phyloP scores from a whole-genome alignment of 2,329 filamentous ascomycete species.

The Plenodomus lindquistii region DNA sequence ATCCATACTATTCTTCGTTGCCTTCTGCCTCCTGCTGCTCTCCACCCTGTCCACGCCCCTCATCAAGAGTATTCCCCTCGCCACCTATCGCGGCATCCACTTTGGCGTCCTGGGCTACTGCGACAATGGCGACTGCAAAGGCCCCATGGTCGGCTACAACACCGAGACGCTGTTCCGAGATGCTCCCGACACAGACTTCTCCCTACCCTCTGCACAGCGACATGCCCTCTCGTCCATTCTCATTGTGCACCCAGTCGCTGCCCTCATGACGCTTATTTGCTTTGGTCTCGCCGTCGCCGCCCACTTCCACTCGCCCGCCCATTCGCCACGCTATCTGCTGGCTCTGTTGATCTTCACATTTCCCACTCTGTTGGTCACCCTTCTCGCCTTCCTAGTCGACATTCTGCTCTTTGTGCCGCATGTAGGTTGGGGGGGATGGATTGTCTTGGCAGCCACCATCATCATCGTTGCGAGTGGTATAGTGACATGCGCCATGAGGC shows the following conservation, averaged over 20 bases:
- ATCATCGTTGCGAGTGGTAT: conserved; percentile 80
- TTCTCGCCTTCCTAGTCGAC: conserved; percentile 90
- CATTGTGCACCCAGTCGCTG: conserved; percentile 89
- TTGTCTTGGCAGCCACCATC: conserved; percentile 87
- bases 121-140: conserved; percentile 65
- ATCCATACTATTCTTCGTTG: conserved; percentile 79
- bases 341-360: conserved; percentile 83
- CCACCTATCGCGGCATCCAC: conserved; percentile 72
- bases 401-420: conserved; percentile 94
- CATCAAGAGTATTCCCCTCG: conserved; percentile 81
- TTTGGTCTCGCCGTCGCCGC: conserved; percentile 77
- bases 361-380: conserved; percentile 78
- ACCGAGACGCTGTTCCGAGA: conserved; percentile 65
- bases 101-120: conserved; percentile 97
- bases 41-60: conserved; percentile 91
- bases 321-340: conserved; percentile 87
- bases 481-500: conserved; percentile 91
- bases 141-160: conserved; percentile 82
- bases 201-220: conserved; percentile 66
- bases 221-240: conserved; percentile 82
- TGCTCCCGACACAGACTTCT: conserved; percentile 57
- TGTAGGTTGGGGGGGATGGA: conserved; percentile 89
- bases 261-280: conserved; percentile 82
- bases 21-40: conserved; percentile 83
- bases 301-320: conserved; percentile 84